These are phyloP conservation scores for Peronospora tabacina DNA, from an alignment of 352 stramenopile species.

Conservation along the genomic window DNA sequence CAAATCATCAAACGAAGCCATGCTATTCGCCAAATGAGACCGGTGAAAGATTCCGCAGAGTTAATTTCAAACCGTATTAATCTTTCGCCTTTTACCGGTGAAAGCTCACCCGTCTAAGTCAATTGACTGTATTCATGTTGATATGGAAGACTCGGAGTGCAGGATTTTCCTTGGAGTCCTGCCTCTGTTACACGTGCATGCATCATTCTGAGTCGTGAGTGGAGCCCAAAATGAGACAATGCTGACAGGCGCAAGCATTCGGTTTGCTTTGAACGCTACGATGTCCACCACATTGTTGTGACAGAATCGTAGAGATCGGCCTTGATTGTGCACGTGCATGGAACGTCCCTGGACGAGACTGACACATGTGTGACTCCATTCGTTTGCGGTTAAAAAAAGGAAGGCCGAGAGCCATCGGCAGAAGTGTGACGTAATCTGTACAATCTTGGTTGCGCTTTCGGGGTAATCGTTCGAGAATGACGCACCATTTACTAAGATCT, in stretches of 20 bases:
- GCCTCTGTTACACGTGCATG: too few species aligned
- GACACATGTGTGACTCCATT: constrained; percentile 2
- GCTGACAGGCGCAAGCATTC: background rate
- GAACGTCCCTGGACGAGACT: constrained; percentile 10
- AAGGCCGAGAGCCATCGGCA: background rate
- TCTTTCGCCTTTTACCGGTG: constrained; percentile 90
- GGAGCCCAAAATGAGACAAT: too few species aligned
- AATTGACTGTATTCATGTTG: background rate
- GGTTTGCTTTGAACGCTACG: background rate
- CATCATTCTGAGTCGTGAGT: too few species aligned
- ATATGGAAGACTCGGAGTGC: background rate
- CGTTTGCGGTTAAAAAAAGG: background rate
- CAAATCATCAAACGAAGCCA: constrained; percentile 70
- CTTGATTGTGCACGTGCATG: constrained; percentile 1
- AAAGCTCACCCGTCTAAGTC: background rate
- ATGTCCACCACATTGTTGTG: background rate
- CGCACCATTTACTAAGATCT: constrained; percentile 9
- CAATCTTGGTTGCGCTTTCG: too few species aligned
- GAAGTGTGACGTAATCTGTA: too few species aligned
- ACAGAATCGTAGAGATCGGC: constrained; percentile 15
- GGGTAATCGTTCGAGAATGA: constrained; percentile 3
- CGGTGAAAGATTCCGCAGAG: constrained; percentile 42
- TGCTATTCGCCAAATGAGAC: constrained; percentile 9
- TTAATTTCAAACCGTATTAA: constrained; percentile 79
- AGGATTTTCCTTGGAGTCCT: too few species aligned